phyloP scores from a whole-genome alignment of 441 rosid genomes.

The Melastoma candidum region DNA sequence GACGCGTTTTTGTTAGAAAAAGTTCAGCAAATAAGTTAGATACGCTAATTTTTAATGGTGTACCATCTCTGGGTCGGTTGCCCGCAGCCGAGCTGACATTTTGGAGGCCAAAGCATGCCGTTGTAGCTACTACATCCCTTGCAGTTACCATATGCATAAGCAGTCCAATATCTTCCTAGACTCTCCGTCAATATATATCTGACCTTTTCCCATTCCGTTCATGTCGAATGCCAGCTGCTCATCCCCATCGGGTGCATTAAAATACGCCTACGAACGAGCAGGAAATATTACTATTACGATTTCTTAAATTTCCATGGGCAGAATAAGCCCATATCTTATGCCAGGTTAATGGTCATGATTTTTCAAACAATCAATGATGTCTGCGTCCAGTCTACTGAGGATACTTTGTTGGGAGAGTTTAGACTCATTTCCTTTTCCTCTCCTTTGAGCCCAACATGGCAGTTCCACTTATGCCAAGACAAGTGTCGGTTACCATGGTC shows the following conservation, averaged over 20 bases:
- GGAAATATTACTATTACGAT: background rate
- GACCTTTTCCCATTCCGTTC: conserved; percentile 36
- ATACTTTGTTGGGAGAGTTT: conserved; percentile 12
- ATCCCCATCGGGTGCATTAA: conserved; percentile 26
- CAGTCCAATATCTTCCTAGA: conserved; percentile 34
- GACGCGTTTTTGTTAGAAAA: too few relatives aligned
- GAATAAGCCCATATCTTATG: conserved; percentile 23
- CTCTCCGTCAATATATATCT: conserved; percentile 29
- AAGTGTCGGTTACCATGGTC: conserved; percentile 39
- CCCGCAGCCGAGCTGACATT: conserved; percentile 27
- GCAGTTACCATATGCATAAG: conserved; percentile 22
- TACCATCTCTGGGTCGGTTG: conserved; percentile 35
- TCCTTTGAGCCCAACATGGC: conserved; percentile 37
- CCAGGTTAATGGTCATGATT: conserved; percentile 29
- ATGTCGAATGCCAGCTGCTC: conserved; percentile 37
- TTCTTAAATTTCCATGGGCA: background rate
- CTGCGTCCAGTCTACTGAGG: conserved; percentile 20
- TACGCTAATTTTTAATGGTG: background rate
- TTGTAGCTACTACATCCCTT: conserved; percentile 14
- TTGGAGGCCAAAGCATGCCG: conserved; percentile 17
- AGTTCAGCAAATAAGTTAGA: too few relatives aligned
- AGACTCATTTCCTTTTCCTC: conserved; percentile 17
- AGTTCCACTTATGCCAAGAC: conserved; percentile 44
- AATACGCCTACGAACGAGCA: conserved; percentile 17
- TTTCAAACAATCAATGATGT: conserved; percentile 12